Evolutionary conservation across 345 rosid genomes (phyloP), one percentile per base, ranked within the genome.

Genomic region (Draba incana): DNA sequence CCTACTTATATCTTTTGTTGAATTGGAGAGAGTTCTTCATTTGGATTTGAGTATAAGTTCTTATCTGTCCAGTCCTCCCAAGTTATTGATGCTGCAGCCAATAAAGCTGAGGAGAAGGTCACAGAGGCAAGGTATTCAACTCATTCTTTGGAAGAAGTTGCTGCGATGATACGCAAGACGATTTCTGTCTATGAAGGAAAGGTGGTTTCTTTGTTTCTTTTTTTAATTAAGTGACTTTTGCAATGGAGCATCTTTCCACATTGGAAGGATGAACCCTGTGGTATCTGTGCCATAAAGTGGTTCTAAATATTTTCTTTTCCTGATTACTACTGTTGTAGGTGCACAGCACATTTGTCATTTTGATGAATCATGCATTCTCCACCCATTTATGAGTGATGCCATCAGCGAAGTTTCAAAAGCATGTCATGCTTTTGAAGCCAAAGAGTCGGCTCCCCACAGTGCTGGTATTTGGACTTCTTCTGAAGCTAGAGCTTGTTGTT

Each of bases 61-160:
- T 72, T 76, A 0, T 70, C 66, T 54, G 39, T 69, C 74, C 89
- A 88, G 97, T 90, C 94, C 66, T 93, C 98, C 69, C 97, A 93
- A 81, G 97, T 83, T 79, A 78, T 84, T 72, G 76, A 83, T 65
- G 56, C 82, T 55, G 81, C 85, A 33, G 88, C 84, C 69, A 80
- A 75, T 78, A 91, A 86, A 77, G 77, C 80, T 0, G 97, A 91
- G 77, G 99, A 91, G 71, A 94, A 86, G 68, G 74, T 77, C 60
- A 87, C 86, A 68, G 96, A 87, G 75, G 89, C 88, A 66, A 90
- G 85, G 81, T 88, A 86, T 82, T 89, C 95, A 7, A 66, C 75
- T 76, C 99, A 94, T 89, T 89, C 96, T 59, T 84, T 94, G 45
- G 99, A 89, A 78, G 99, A 94, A 87, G 98, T 94, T 80, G 87